Conservation (phyloP, 768 basidiomycete genomes). For the Agaricus blazei region DNA sequence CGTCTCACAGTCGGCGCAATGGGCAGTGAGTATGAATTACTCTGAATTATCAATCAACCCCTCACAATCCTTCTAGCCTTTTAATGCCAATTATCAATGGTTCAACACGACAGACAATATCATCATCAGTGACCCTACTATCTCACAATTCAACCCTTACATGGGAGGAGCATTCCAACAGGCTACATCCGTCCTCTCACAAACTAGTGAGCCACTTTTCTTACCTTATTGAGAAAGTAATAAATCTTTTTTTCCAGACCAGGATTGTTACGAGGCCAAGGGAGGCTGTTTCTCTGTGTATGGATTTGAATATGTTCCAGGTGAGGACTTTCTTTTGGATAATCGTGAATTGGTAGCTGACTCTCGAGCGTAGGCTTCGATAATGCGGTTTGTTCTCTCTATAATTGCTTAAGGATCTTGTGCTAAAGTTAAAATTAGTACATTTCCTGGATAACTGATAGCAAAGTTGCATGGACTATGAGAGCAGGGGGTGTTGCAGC, state of each 20-base stretch:
- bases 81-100: constrained; percentile 71
- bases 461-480: constrained; percentile 64
- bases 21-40: constrained; percentile 48
- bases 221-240: background rate
- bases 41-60: constrained; percentile 2
- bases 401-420: background rate
- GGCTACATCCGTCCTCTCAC: constrained; percentile 66
- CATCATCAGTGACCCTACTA: constrained; percentile 47
- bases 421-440: constrained; percentile 38
- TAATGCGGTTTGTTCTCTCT: constrained; percentile 38
- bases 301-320: constrained; percentile 79
- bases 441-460: constrained; percentile 73
- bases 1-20: constrained; percentile 85
- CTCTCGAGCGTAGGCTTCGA: constrained; percentile 33
- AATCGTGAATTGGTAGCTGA: too few relatives aligned
- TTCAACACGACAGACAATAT: constrained; percentile 56
- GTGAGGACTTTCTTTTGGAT: constrained; percentile 20
- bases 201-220: constrained; percentile 39
- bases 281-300: constrained; percentile 60
- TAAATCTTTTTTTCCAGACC: constrained; percentile 35
- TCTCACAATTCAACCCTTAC: constrained; percentile 58
- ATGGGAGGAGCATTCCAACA: constrained; percentile 80
- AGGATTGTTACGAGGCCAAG: constrained; percentile 59
- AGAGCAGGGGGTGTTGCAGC: constrained; percentile 57
- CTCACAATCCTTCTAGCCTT: constrained; percentile 46